These are phyloP conservation scores for Mortierella sp. DNA, from an alignment of 371 early-diverging fungal species.

Conservation along the genomic window DNA sequence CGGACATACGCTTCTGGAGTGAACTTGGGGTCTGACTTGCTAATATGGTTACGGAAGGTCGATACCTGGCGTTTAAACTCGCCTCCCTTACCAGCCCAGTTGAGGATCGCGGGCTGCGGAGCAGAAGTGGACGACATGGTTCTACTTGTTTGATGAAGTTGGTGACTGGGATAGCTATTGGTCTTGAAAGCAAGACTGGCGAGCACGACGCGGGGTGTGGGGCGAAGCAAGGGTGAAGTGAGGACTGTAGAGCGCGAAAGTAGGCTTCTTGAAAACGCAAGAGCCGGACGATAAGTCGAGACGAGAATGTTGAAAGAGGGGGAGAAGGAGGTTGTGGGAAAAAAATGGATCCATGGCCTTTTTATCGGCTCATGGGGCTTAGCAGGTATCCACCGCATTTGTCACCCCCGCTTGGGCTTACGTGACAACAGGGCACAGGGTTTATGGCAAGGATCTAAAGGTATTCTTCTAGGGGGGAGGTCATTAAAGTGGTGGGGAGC, in stretches of 20 bases:
- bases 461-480: no score
- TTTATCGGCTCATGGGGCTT: no score
- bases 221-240: not conserved
- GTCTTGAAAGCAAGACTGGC: conserved; percentile 4
- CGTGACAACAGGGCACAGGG: no score
- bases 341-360: no score
- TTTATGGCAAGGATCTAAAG: no score
- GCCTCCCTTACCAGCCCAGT: conserved; percentile 85
- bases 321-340: not conserved
- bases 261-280: not conserved
- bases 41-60: conserved; percentile 79
- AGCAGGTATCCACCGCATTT: no score
- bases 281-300: conserved; percentile 11
- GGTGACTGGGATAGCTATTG: not conserved
- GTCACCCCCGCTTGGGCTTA: no score
- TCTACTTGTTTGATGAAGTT: conserved; percentile 3
- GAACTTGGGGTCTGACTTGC: conserved; percentile 72
- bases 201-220: not conserved
- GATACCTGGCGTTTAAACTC: conserved; percentile 89
- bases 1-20: conserved; percentile 74
- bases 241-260: not conserved
- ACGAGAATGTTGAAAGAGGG: conserved; percentile 11
- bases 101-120: conserved; percentile 58
- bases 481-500: no score
- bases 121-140: conserved; percentile 21